Conservation (phyloP, 23 red algal species). For the Cyanidium caldarium region DNA sequence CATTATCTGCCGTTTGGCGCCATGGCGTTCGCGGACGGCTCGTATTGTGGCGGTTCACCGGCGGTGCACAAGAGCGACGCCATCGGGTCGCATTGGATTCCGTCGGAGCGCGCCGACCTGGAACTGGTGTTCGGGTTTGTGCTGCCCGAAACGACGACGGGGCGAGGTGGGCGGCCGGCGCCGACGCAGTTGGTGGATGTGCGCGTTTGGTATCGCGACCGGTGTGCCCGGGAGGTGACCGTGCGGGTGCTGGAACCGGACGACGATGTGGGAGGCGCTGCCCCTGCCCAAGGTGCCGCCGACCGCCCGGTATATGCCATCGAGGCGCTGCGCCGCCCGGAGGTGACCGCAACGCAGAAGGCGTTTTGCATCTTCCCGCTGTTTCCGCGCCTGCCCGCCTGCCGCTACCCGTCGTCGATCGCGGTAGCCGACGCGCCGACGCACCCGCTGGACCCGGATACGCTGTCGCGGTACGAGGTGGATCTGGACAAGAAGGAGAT, state of each 20-base stretch:
- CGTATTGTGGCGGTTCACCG: not conserved
- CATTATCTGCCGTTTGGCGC: not conserved
- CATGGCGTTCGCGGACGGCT: not conserved
- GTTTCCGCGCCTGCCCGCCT: not conserved
- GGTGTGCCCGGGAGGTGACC: not conserved
- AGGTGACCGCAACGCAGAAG: not conserved
- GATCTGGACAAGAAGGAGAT: not conserved
- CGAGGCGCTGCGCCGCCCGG: not conserved
- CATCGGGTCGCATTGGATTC: not conserved
- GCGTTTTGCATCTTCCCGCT: slow-evolving; percentile 4
- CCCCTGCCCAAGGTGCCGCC: not conserved
- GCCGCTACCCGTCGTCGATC: not conserved
- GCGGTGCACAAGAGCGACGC: not conserved
- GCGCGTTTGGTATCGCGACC: not conserved
- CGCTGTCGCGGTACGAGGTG: not conserved
- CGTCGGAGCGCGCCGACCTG: not conserved
- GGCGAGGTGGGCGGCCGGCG: not conserved
- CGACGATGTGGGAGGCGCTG: too few relatives aligned
- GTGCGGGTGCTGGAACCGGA: not conserved
- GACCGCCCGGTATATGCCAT: not conserved
- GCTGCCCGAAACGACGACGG: not conserved
- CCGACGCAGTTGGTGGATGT: not conserved
- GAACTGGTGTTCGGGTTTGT: not conserved
- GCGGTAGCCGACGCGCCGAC: not conserved
- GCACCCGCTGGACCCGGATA: not conserved